Conservation (phyloP, 495 filamentous ascomycete species). For the Penicillium parvum region DNA sequence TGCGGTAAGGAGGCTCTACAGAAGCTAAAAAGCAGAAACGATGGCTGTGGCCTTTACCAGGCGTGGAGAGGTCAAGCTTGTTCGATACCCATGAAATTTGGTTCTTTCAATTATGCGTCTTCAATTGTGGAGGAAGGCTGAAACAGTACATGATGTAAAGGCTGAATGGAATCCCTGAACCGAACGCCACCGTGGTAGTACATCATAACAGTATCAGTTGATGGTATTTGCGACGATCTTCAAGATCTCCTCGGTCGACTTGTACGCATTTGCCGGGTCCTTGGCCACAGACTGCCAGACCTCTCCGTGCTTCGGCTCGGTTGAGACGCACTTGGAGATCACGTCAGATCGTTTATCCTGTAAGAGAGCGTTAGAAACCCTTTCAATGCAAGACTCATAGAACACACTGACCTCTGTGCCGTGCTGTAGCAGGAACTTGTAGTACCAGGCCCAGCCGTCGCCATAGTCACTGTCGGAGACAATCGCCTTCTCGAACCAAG, state of each 20-base stretch:
- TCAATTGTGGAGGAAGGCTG: background rate
- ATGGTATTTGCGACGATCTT: conserved; percentile 60
- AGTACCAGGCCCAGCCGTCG: conserved; percentile 98
- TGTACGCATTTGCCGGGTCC: conserved; percentile 72
- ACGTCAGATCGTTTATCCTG: conserved; percentile 83
- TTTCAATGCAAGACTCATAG: background rate
- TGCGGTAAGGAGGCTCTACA: background rate
- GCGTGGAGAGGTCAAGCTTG: conserved; percentile 20
- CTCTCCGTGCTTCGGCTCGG: conserved; percentile 89
- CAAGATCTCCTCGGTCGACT: conserved; percentile 73
- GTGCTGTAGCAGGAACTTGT: conserved; percentile 85
- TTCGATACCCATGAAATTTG: conserved; percentile 37
- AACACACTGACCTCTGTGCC: conserved; percentile 60
- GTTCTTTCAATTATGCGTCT: conserved; percentile 2
- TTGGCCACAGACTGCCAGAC: conserved; percentile 84
- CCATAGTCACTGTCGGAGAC: conserved; percentile 79
- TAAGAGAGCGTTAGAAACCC: conserved; percentile 4
- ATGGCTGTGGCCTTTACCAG: conserved; percentile 11
- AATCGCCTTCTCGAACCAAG: conserved; percentile 95
- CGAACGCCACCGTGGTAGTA: conserved; percentile 15
- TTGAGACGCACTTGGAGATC: conserved; percentile 64
- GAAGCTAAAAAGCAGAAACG: conserved; percentile 13
- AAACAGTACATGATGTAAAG: too few relatives aligned
- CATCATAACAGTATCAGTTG: conserved; percentile 14
- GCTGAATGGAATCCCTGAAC: too few relatives aligned